Percentiles rank a stretch among this genome's conserved stretches.
Evolutionary conservation across 1,139 yeast genomes (phyloP).

Genomic region (Kurtzmaniella quercitrusa): DNA sequence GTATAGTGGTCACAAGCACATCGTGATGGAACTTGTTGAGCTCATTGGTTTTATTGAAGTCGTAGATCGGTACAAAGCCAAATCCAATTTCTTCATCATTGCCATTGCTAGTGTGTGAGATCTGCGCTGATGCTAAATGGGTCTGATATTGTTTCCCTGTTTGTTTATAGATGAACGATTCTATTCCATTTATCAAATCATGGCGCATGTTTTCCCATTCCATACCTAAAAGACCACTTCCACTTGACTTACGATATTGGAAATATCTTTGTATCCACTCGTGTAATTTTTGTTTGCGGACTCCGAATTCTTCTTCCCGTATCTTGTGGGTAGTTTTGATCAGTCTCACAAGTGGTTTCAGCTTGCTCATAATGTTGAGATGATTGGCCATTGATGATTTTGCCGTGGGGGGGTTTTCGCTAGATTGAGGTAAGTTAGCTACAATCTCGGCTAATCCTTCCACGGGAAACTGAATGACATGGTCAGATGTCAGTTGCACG

Average conservation of each 20-base stretch:
- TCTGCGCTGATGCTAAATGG: constrained; percentile 6
- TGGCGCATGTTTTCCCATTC: constrained; percentile 46
- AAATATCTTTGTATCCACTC: constrained; percentile 36
- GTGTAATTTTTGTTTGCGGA: constrained; percentile 24
- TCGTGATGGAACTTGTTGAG: constrained; percentile 25
- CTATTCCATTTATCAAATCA: constrained; percentile 38
- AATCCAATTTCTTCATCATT: constrained; percentile 16
- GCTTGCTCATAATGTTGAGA: constrained; percentile 20
- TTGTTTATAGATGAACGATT: constrained; percentile 29
- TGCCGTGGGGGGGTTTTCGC: constrained; percentile 10
- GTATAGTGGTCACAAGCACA: constrained; percentile 14
- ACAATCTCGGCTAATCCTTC: constrained; percentile 15
- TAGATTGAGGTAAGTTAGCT: constrained; percentile 8
- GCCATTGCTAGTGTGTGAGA: constrained; percentile 2
- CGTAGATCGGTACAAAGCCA: constrained; percentile 32
- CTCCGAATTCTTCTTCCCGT: constrained; percentile 26
- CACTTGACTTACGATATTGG: constrained; percentile 36
- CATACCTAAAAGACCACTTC: constrained; percentile 37
- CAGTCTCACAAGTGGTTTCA: constrained; percentile 28
- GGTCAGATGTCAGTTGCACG: constrained; percentile 5
- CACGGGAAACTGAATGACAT: constrained; percentile 20
- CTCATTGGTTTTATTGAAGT: constrained; percentile 33
- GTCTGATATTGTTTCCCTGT: constrained; percentile 24
- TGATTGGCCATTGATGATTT: constrained; percentile 19
- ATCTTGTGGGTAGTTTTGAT: constrained; percentile 28